Evolutionary conservation across 768 basidiomycete species (phyloP).

Genomic region (Tubosaeta brunneosetosa): DNA sequence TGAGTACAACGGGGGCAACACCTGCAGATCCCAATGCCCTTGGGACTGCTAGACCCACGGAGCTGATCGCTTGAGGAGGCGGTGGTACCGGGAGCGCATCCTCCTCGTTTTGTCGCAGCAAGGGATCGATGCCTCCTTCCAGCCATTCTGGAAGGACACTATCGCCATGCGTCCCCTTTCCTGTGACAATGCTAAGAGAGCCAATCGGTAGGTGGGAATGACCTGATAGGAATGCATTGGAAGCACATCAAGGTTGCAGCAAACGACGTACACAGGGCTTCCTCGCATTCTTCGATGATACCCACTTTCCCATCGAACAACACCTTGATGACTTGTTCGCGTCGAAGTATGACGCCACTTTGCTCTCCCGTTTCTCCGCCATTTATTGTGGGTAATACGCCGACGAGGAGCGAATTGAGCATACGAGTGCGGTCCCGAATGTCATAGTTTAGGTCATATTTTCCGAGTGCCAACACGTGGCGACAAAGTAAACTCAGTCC

Average conservation of each 20-base stretch:
- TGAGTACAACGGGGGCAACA: slow-evolving; percentile 49
- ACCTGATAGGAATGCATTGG: slow-evolving; percentile 22
- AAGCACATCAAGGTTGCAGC: background rate
- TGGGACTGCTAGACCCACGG: slow-evolving; percentile 28
- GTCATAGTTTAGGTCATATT: slow-evolving; percentile 86
- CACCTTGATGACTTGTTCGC: slow-evolving; percentile 77
- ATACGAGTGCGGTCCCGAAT: slow-evolving; percentile 88
- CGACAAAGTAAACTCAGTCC: slow-evolving; percentile 51
- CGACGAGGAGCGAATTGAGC: slow-evolving; percentile 63
- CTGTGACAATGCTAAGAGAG: slow-evolving; percentile 59
- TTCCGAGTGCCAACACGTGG: slow-evolving; percentile 79
- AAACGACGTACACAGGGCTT: slow-evolving; percentile 29
- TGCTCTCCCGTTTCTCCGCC: slow-evolving; percentile 42
- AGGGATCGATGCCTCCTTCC: slow-evolving; percentile 76
- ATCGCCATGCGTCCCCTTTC: slow-evolving; percentile 41
- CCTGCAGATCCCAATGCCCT: slow-evolving; percentile 28
- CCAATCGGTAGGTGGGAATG: slow-evolving; percentile 51
- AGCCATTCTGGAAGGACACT: slow-evolving; percentile 77
- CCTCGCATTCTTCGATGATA: slow-evolving; percentile 36
- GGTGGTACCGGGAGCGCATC: slow-evolving; percentile 36
- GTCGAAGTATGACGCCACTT: slow-evolving; percentile 71
- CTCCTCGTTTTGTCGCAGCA: slow-evolving; percentile 65
- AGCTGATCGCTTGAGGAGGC: slow-evolving; percentile 38
- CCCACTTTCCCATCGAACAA: slow-evolving; percentile 72
- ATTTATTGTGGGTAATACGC: slow-evolving; percentile 39